Percentiles rank a stretch among this genome's conserved stretches.
These are phyloP conservation scores for Penicillium cataractarum DNA, from an alignment of 495 filamentous ascomycete genomes.

Conservation along the genomic window DNA sequence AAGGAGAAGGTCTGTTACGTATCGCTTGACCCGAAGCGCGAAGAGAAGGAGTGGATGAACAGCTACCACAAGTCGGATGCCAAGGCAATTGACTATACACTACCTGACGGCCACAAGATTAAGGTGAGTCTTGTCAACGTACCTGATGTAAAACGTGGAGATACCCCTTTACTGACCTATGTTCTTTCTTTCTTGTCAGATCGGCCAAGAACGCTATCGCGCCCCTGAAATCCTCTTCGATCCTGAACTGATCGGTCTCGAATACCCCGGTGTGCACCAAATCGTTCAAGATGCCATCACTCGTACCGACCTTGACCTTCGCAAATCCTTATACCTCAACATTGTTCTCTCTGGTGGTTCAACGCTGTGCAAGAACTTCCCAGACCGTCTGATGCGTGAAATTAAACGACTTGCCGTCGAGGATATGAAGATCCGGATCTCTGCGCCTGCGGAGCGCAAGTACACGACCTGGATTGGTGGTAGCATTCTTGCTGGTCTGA, in stretches of 20 bases:
- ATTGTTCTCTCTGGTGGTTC: conserved; percentile 96
- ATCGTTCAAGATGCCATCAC: conserved; percentile 96
- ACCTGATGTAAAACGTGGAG: neutral
- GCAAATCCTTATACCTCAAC: conserved; percentile 91
- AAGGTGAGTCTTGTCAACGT: conserved; percentile 59
- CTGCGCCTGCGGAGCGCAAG: conserved; percentile 94
- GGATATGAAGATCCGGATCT: conserved; percentile 99
- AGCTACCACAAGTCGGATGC: conserved; percentile 56
- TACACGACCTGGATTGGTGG: conserved; percentile 99
- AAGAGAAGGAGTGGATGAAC: conserved; percentile 92
- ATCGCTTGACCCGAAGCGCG: conserved; percentile 84
- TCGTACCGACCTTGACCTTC: conserved; percentile 95
- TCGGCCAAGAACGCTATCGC: conserved; percentile 90
- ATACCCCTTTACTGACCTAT: neutral
- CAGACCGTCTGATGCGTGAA: conserved; percentile 89
- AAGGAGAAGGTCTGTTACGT: conserved; percentile 95
- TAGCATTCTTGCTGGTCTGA: conserved; percentile 94
- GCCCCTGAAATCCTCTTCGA: conserved; percentile 98
- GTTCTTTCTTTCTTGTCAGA: conserved; percentile 43
- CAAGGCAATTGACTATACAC: conserved; percentile 80
- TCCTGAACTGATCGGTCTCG: conserved; percentile 93
- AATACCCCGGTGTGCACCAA: conserved; percentile 96
- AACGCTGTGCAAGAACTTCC: conserved; percentile 90
- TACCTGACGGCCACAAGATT: conserved; percentile 91
- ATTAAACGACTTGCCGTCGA: conserved; percentile 92